A percentile compares a stretch with the other conserved stretches of the same genome.
Evolutionary conservation across 2,329 filamentous ascomycete genomes (phyloP).

Genomic region (Penicillium nordicum): DNA sequence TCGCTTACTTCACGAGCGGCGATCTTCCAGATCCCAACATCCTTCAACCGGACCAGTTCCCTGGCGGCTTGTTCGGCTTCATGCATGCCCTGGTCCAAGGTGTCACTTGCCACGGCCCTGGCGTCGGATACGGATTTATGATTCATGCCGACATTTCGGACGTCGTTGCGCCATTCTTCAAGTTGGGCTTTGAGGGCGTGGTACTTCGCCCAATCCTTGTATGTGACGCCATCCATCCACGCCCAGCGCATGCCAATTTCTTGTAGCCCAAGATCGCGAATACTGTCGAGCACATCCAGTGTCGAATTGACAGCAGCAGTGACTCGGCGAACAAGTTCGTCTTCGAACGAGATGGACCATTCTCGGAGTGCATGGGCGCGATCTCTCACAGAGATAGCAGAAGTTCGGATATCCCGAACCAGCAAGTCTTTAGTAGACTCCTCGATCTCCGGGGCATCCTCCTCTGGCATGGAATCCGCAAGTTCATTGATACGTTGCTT

Average conservation of each 20-base stretch:
- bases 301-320: constrained; percentile 73
- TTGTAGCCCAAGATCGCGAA: constrained; percentile 78
- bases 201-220: constrained; percentile 96
- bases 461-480: constrained; percentile 55
- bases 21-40: constrained; percentile 82
- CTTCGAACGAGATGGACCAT: constrained; percentile 71
- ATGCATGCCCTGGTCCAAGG: constrained; percentile 77
- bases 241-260: constrained; percentile 93
- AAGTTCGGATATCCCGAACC: constrained; percentile 57
- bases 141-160: constrained; percentile 70
- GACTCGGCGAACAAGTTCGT: constrained; percentile 66
- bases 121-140: constrained; percentile 69
- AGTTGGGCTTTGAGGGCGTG: constrained; percentile 81
- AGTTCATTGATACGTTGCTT: constrained; percentile 63
- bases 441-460: constrained; percentile 52
- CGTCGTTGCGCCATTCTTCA: constrained; percentile 77
- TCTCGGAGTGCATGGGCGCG: constrained; percentile 71
- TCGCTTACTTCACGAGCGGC: constrained; percentile 68
- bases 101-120: constrained; percentile 62
- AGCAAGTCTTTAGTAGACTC: constrained; percentile 54
- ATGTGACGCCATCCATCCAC: constrained; percentile 91
- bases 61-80: constrained; percentile 74
- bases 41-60: constrained; percentile 76
- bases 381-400: constrained; percentile 71
- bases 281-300: constrained; percentile 75